phyloP scores from a whole-genome alignment of 768 basidiomycete genomes.

The Xerocomus brunneocitrinus region DNA sequence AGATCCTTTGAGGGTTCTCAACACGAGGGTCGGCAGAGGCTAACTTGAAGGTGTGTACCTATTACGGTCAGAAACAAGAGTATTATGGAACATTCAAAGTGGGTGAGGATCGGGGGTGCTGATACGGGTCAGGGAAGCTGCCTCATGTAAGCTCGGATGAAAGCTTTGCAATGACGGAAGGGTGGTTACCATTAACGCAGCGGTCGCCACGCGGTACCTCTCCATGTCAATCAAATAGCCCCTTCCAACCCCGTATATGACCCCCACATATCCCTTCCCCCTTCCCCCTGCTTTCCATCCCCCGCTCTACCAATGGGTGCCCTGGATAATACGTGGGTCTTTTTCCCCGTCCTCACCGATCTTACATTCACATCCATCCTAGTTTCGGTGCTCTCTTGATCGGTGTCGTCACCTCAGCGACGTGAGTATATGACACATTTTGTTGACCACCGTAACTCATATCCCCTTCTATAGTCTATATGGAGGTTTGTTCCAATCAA shows the following conservation, averaged over 20 bases:
- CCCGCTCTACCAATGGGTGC: slow-evolving; percentile 11
- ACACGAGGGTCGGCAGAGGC: not conserved
- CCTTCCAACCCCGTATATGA: not conserved
- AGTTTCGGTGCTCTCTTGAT: slow-evolving; percentile 53
- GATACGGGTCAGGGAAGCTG: slow-evolving; percentile 15
- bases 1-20: not conserved
- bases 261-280: not conserved
- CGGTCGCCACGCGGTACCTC: slow-evolving; percentile 6
- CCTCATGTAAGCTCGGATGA: slow-evolving; percentile 21
- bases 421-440: slow-evolving; percentile 35
- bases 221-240: slow-evolving; percentile 1
- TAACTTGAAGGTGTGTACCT: not conserved
- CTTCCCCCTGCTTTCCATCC: not conserved
- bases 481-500: slow-evolving; percentile 37
- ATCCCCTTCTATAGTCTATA: slow-evolving; percentile 38
- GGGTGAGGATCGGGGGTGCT: slow-evolving; percentile 10
- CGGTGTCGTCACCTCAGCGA: slow-evolving; percentile 50
- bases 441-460: not conserved
- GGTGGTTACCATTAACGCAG: slow-evolving; percentile 12
- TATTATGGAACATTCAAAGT: slow-evolving; percentile 13
- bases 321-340: slow-evolving; percentile 38
- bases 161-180: slow-evolving; percentile 23
- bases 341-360: not conserved
- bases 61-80: not conserved
- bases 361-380: not conserved